Percentiles rank a stretch among this genome's conserved stretches.
phyloP scores from a whole-genome alignment of 768 basidiomycete species.

The Cantharellus anzutake region DNA sequence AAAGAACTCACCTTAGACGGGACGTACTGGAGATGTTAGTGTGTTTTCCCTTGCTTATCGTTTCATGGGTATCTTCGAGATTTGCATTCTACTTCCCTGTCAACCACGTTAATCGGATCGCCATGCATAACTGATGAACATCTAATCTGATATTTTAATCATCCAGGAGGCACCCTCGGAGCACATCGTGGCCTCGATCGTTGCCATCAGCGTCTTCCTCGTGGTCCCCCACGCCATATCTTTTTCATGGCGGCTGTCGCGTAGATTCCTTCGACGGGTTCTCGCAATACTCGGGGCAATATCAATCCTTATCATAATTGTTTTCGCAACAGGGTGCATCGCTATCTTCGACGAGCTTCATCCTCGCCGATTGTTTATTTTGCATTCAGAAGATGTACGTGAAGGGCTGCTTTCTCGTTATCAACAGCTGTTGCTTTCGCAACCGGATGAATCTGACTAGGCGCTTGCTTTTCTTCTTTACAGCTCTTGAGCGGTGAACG shows the following conservation, averaged over 20 bases:
- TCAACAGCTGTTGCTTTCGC: not conserved
- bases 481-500: constrained; percentile 56
- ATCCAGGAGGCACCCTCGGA: constrained; percentile 60
- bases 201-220: constrained; percentile 36
- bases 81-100: not conserved
- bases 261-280: constrained; percentile 24
- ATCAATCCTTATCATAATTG: constrained; percentile 38
- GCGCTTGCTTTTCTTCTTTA: not conserved
- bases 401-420: too few species aligned
- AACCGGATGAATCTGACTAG: constrained; percentile 1
- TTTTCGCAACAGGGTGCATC: constrained; percentile 10
- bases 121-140: not conserved
- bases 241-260: constrained; percentile 55
- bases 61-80: not conserved
- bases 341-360: constrained; percentile 65
- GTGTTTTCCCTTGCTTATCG: not conserved
- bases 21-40: constrained; percentile 44
- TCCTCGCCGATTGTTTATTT: constrained; percentile 68
- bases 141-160: not conserved
- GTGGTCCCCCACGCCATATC: constrained; percentile 43
- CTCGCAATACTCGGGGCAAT: constrained; percentile 28
- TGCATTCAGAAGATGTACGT: constrained; percentile 74
- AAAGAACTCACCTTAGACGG: constrained; percentile 31
- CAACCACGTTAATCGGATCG: not conserved
- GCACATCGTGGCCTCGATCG: constrained; percentile 67